Base-by-base conservation (phyloP, 2,329 filamentous ascomycete species). In the Trichoderma semiorbis region DNA sequence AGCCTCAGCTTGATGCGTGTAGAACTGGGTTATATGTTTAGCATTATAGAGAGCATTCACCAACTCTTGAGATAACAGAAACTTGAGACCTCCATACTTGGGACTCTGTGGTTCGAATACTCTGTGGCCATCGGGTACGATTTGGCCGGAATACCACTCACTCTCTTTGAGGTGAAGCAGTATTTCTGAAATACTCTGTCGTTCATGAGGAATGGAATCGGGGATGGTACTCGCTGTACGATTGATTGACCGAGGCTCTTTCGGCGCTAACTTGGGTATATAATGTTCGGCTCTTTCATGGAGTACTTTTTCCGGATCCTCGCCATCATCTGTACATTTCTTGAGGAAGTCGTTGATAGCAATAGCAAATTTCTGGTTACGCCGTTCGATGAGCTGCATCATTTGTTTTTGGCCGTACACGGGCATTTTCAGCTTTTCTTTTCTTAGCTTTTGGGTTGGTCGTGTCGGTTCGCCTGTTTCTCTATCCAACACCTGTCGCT, bases 11-110 rank as follows among this genome's bases (percentile, higher is more conserved):
- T 99, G 96, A 80, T 99, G 96, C 0, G 93, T 90, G 78, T 97
- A 99, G 47, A 99, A 88, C 72, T 92, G 88, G 0, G 91, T 93
- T 72, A 99, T 98, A 3, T 91, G 91, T 76, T 92, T 93, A 10
- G 93, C 93, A 76, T 98, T 98, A 83, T 97, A 99, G 1, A 99
- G 82, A 1, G 96, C 95, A 79, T 99, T 97, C n/a, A 99, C 95
- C 64, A 99, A 83, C 74, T 93, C 89, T 79, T 99, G 96, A 67
- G 94, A 97, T 8, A 99, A 86, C 21, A 92, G 84, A 78, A 98
- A 99, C 32, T 92, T 88, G 63, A 99, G 85, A 55, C 97, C 92
- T 1, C 94, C 95, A 77, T 93, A 94, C 0, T 95, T 87, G 0
- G 95, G 86, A 74, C 91, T 89, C 77, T 97, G 95, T 2, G 93